phyloP scores from a whole-genome alignment of 2,329 filamentous ascomycete species.

The Thielaviopsis populi region DNA sequence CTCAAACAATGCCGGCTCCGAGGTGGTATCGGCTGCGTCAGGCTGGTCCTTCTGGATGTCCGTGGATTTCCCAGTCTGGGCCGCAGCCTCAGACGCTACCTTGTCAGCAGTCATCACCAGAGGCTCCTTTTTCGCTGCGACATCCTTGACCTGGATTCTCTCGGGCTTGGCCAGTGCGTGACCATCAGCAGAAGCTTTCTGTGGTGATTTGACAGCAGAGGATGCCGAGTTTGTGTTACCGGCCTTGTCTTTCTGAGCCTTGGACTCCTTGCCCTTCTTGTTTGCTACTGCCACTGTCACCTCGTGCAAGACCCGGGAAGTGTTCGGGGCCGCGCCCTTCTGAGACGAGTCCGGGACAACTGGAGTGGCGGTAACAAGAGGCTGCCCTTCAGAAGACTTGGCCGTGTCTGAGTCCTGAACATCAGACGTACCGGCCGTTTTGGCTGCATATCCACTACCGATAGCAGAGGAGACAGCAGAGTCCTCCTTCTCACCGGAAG shows the following conservation, averaged over 20 bases:
- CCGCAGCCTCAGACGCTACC: constrained; percentile 1
- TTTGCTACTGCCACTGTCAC: constrained; percentile 9
- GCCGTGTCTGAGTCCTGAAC: background rate
- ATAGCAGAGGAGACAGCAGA: background rate
- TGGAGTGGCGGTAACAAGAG: background rate
- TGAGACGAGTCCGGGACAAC: background rate
- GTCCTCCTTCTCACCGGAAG: background rate
- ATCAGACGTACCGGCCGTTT: background rate
- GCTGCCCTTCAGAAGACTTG: background rate
- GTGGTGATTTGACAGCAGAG: constrained; percentile 10
- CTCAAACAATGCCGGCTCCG: background rate
- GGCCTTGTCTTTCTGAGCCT: background rate
- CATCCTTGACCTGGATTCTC: constrained; percentile 23
- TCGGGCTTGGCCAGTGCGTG: constrained; percentile 21
- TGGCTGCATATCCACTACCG: background rate
- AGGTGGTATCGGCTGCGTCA: constrained; percentile 1
- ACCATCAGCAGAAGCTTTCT: background rate
- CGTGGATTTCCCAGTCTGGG: background rate
- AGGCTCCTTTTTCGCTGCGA: constrained; percentile 18
- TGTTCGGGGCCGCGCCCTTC: background rate
- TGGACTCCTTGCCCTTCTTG: constrained; percentile 12
- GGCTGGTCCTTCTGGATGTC: constrained; percentile 3
- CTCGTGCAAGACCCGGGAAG: background rate
- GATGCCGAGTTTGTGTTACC: background rate
- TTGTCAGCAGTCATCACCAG: constrained; percentile 10